Conservation (phyloP, 2,329 filamentous ascomycete genomes). For the Beauveria medogensis region DNA sequence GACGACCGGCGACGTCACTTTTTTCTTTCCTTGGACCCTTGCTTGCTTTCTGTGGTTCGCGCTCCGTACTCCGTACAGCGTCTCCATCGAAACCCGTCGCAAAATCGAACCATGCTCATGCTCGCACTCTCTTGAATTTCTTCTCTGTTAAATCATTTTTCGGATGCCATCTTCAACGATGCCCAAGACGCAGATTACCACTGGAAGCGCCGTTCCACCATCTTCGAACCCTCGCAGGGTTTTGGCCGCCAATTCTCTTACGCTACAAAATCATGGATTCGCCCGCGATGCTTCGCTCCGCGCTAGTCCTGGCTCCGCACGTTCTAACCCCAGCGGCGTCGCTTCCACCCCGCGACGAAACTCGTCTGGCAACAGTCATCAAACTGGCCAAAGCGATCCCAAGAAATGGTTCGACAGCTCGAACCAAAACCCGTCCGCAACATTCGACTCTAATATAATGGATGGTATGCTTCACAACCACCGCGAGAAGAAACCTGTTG, state of each 20-base stretch:
- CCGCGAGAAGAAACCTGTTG: background rate
- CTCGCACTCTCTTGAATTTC: background rate
- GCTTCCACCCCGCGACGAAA: conserved; percentile 24
- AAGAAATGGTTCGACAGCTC: conserved; percentile 47
- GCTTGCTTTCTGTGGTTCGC: background rate
- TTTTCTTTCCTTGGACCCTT: background rate
- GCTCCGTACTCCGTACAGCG: conserved; percentile 1
- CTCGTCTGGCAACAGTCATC: conserved; percentile 42
- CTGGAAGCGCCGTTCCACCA: background rate
- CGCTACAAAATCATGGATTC: conserved; percentile 37
- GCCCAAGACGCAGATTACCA: background rate
- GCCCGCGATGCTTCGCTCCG: conserved; percentile 33
- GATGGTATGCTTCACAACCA: conserved; percentile 30
- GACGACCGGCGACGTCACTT: conserved; percentile 5
- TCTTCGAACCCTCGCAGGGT: conserved; percentile 29
- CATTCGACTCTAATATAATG: conserved; percentile 36
- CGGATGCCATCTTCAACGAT: conserved; percentile 2
- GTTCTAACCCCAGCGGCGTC: conserved; percentile 13
- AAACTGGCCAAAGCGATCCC: conserved; percentile 41
- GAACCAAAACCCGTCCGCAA: conserved; percentile 40
- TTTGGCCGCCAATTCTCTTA: conserved; percentile 38
- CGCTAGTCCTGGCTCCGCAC: conserved; percentile 19
- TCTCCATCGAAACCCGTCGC: background rate
- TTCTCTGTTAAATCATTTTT: background rate
- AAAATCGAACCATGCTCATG: conserved; percentile 9